Percentiles rank a stretch among this genome's conserved stretches.
These are phyloP conservation scores for apple (Malus domestica) DNA, from an alignment of 306 rosid genomes.

Conservation along the genomic window ASM211411v1 NC_041798.1:36673501-36674000, in stretches of 20 bases:
- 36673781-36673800: slow-evolving; percentile 74
- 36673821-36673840: slow-evolving; percentile 50
- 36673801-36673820: slow-evolving; percentile 73
- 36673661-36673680: slow-evolving; percentile 22
- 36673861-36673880: slow-evolving; percentile 78
- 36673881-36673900: slow-evolving; percentile 66
- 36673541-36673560: background rate
- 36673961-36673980: slow-evolving; percentile 57
- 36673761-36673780: slow-evolving; percentile 76
- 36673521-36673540: background rate
- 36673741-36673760: slow-evolving; percentile 84
- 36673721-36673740: slow-evolving; percentile 86
- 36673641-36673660: slow-evolving; percentile 7
- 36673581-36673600: background rate
- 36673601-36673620: background rate
- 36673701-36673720: slow-evolving; percentile 37
- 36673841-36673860: slow-evolving; percentile 97
- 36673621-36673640: background rate
- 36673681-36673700: slow-evolving; percentile 26
- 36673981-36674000: slow-evolving; percentile 60
- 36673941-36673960: slow-evolving; percentile 34
- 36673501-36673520: background rate
- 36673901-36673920: slow-evolving; percentile 54
- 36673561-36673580: background rate
- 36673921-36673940: slow-evolving; percentile 11